Base-by-base conservation (phyloP, 2,329 filamentous ascomycete species). In the Aureobasidium sp. region DNA sequence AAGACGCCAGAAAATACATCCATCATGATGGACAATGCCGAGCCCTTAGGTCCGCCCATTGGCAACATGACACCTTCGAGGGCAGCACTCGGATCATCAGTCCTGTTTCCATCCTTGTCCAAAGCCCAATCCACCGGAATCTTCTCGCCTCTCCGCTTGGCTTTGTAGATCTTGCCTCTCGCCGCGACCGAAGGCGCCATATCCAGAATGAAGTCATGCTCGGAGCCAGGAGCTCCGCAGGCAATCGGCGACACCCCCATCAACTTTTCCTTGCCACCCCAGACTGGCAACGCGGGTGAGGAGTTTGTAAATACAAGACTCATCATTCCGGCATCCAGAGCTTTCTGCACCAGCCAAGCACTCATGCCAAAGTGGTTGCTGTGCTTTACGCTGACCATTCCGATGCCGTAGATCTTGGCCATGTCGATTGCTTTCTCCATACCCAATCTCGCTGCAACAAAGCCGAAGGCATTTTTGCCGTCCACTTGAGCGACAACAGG, bases 1-100 rank as follows among this genome's bases (percentile, higher is more conserved):
- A 94, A 69, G 0, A 89, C 86, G 0, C 89, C 90, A 0, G 88
- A 91, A 70, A 94, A 93, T 2, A 95, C 87, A 70, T 94, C 89
- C 90, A 94, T 94, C 88, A 91, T 93, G 61, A 94, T 83, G 0
- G 88, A 78, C 44, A 94, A 72, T 0, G 82, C 90, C 2, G 86
- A 89, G 0, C 90, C 90, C 72, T 94, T 94, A 0, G 90, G 89
- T 0, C 90, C 90, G 2, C 89, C 89, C 87, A 94, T 91, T 0
- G 90, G 89, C 22, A 93, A 75, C 90, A 94, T 93, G 3, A 92
- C 88, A 1, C 89, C 89, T 37, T 84, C 82, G 11, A 94, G 75
- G 0, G 90, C 90, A 22, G 79, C 80, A 1, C 79, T 82, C 0
- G 90, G 89, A 67, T 94, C 88, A 45, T 70, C 68, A 3, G 64